Evolutionary conservation across 1,284 basidiomycete genomes (phyloP).

Genomic region (Agaricales sp.): DNA sequence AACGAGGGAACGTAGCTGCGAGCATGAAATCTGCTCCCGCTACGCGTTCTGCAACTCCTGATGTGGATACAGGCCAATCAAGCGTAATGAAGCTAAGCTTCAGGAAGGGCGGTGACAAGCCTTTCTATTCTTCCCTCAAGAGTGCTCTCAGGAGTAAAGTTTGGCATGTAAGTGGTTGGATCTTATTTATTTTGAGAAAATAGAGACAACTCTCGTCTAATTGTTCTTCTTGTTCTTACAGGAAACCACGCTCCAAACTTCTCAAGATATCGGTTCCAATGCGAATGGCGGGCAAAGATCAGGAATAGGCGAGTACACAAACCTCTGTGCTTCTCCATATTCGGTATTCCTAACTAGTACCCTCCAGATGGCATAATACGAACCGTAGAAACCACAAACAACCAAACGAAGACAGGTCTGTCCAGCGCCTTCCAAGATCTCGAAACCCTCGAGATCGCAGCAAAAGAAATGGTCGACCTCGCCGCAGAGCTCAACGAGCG

Average conservation of each 20-base stretch:
- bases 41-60: conserved; percentile 45
- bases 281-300: conserved; percentile 17
- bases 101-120: conserved; percentile 81
- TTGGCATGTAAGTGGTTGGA: conserved; percentile 57
- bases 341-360: background rate
- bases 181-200: conserved; percentile 1
- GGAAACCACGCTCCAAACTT: conserved; percentile 15
- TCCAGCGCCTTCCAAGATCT: conserved; percentile 80
- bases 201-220: conserved; percentile 9
- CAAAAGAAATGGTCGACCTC: conserved; percentile 86
- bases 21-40: conserved; percentile 48
- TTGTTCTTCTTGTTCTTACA: conserved; percentile 9
- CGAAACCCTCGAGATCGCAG: conserved; percentile 86
- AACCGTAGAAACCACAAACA: conserved; percentile 59
- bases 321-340: background rate
- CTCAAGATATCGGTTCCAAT: conserved; percentile 8
- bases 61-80: conserved; percentile 17
- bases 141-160: conserved; percentile 66
- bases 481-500: conserved; percentile 84
- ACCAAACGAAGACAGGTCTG: conserved; percentile 59
- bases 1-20: conserved; percentile 11
- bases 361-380: conserved; percentile 68
- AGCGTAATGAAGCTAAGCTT: conserved; percentile 74
- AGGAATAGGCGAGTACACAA: conserved; percentile 39
- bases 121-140: conserved; percentile 77